Conservation (phyloP, 805 yeast species). For the Zygosaccharomyces pseudorouxii region DNA sequence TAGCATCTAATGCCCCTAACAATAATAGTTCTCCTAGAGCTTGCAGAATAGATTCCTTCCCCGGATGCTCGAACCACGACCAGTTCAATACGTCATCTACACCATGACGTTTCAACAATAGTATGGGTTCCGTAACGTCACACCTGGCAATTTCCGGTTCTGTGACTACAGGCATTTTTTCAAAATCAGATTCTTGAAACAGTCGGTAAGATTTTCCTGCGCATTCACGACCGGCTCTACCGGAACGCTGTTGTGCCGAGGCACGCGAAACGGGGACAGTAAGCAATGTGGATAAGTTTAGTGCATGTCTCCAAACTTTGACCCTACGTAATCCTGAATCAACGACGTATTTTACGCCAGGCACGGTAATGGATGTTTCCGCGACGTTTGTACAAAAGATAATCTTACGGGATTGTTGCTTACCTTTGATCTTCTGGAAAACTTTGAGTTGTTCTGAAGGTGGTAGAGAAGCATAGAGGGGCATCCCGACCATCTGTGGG, state of each 20-base stretch:
- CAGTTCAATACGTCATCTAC: slow-evolving; percentile 80
- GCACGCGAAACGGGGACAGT: slow-evolving; percentile 93
- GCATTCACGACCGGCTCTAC: slow-evolving; percentile 99
- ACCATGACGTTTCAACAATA: slow-evolving; percentile 78
- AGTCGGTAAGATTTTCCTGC: slow-evolving; percentile 86
- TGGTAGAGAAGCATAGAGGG: slow-evolving; percentile 91
- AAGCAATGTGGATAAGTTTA: slow-evolving; percentile 86
- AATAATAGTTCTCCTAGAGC: slow-evolving; percentile 77
- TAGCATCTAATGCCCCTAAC: slow-evolving; percentile 70
- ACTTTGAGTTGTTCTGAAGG: slow-evolving; percentile 77
- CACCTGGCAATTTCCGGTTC: slow-evolving; percentile 91
- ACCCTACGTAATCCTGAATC: slow-evolving; percentile 93
- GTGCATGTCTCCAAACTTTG: slow-evolving; percentile 88
- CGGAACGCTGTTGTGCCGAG: slow-evolving; percentile 90
- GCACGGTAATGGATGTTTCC: slow-evolving; percentile 93
- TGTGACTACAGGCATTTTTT: slow-evolving; percentile 64
- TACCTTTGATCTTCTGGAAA: slow-evolving; percentile 50
- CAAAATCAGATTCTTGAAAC: slow-evolving; percentile 69
- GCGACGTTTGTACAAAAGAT: slow-evolving; percentile 94
- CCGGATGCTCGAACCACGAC: slow-evolving; percentile 93
- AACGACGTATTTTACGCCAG: slow-evolving; percentile 88
- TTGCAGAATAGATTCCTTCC: slow-evolving; percentile 64
- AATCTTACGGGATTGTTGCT: slow-evolving; percentile 71
- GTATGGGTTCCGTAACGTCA: slow-evolving; percentile 77
- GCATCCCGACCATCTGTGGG: slow-evolving; percentile 70